Evolutionary conservation across 2,329 filamentous ascomycete species (phyloP).

Genomic region (Claviceps sp.): DNA sequence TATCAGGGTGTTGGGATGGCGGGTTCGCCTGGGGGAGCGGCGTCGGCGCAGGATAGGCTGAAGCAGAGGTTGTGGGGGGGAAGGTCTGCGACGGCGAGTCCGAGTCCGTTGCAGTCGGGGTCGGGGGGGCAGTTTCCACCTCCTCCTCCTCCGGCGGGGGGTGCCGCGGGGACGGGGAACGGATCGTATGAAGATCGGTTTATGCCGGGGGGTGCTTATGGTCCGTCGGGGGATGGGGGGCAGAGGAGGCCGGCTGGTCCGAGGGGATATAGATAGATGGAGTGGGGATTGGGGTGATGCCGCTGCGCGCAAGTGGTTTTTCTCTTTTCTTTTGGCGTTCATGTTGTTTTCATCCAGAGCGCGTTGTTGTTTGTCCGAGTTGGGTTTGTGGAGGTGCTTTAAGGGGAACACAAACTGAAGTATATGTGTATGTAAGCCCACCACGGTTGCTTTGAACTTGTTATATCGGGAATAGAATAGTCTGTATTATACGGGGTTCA

Average conservation of each 20-base stretch:
- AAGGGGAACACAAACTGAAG: too few species aligned
- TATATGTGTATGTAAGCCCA: too few species aligned
- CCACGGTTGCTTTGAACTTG: too few species aligned
- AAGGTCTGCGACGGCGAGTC: slow-evolving; percentile 26
- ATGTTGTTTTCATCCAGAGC: not conserved
- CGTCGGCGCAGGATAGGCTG: slow-evolving; percentile 66
- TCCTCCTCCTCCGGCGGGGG: slow-evolving; percentile 16
- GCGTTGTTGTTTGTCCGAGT: not conserved
- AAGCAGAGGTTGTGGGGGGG: slow-evolving; percentile 65
- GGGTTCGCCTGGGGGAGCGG: slow-evolving; percentile 17
- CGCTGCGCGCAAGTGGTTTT: too few species aligned
- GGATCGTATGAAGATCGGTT: slow-evolving; percentile 32
- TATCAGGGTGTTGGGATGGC: slow-evolving; percentile 42
- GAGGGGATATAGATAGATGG: slow-evolving; percentile 19
- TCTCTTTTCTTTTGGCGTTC: too few species aligned
- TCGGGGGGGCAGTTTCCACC: slow-evolving; percentile 33
- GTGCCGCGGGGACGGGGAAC: slow-evolving; percentile 4
- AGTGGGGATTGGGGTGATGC: not conserved
- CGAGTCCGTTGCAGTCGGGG: slow-evolving; percentile 34
- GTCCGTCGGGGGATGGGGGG: slow-evolving; percentile 21
- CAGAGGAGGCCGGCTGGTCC: slow-evolving; percentile 30
- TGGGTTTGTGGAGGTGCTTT: too few species aligned
- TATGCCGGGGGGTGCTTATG: slow-evolving; percentile 29
- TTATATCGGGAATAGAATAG: too few species aligned
- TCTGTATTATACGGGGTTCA: too few species aligned